phyloP scores from a whole-genome alignment of 345 rosid genomes.

The Pugionium cornutum region DNA sequence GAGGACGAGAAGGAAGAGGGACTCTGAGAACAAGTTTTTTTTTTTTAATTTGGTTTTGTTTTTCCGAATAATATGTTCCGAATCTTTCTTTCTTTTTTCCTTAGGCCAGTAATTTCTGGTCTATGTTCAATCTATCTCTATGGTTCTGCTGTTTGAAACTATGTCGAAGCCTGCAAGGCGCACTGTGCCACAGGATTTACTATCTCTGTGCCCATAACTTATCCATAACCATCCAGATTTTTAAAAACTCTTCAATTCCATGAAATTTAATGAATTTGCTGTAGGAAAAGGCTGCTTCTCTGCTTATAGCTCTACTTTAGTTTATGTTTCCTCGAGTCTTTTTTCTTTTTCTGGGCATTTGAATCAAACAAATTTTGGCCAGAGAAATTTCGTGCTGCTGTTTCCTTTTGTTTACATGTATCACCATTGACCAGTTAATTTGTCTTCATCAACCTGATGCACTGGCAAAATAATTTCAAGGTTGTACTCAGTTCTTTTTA shows the following conservation, averaged over 20 bases:
- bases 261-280: slow-evolving; percentile 42
- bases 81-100: background rate
- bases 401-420: slow-evolving; percentile 31
- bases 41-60: background rate
- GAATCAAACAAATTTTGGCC: slow-evolving; percentile 11
- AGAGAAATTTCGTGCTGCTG: background rate
- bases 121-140: slow-evolving; percentile 34
- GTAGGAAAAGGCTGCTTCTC: slow-evolving; percentile 37
- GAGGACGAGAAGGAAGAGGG: slow-evolving; percentile 43
- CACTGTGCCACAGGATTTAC: slow-evolving; percentile 69
- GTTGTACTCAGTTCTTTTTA: slow-evolving; percentile 16
- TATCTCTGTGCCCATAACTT: slow-evolving; percentile 62
- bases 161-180: slow-evolving; percentile 65
- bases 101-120: slow-evolving; percentile 10
- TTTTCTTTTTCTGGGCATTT: slow-evolving; percentile 18
- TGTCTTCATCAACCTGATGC: slow-evolving; percentile 34
- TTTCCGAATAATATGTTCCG: slow-evolving; percentile 3
- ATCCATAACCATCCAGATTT: slow-evolving; percentile 79
- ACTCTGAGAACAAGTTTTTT: background rate
- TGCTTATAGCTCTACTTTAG: slow-evolving; percentile 31
- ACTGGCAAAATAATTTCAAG: slow-evolving; percentile 36
- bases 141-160: slow-evolving; percentile 68
- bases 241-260: slow-evolving; percentile 67
- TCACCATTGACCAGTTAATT: slow-evolving; percentile 24
- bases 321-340: slow-evolving; percentile 18